Conservation (phyloP, 106 monocot species). For the Xerophyta viscosa region DNA sequence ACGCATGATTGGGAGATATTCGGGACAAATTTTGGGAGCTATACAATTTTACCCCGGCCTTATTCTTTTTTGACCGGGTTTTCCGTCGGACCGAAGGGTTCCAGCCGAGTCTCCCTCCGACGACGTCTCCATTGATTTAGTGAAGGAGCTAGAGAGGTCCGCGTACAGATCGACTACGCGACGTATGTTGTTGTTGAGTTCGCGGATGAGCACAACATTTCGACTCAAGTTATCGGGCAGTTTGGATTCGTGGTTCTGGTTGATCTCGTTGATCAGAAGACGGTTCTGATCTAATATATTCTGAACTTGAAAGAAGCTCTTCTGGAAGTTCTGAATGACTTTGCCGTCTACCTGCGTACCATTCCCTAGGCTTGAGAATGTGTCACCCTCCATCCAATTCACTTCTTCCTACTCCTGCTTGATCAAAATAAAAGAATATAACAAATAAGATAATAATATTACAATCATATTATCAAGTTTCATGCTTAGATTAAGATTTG, state of each 20-base stretch:
- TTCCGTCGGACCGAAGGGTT: slow-evolving; percentile 32
- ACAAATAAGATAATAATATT: no score
- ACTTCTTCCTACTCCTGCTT: no score
- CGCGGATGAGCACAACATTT: slow-evolving; percentile 30
- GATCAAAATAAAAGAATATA: no score
- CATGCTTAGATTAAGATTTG: not conserved
- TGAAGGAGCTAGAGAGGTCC: slow-evolving; percentile 35
- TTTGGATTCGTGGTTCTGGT: slow-evolving; percentile 50
- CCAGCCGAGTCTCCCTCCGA: slow-evolving; percentile 27
- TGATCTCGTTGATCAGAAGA: slow-evolving; percentile 55
- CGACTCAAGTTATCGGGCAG: slow-evolving; percentile 34
- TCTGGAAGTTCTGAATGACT: slow-evolving; percentile 44
- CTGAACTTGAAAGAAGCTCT: slow-evolving; percentile 55
- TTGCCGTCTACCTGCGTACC: slow-evolving; percentile 32
- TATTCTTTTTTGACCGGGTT: slow-evolving; percentile 31
- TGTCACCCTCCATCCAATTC: slow-evolving; percentile 41
- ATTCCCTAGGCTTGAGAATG: slow-evolving; percentile 28
- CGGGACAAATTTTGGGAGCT: no score
- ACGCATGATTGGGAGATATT: no score
- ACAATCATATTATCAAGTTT: no score
- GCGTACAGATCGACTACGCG: slow-evolving; percentile 41
- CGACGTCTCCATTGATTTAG: slow-evolving; percentile 16
- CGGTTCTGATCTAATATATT: slow-evolving; percentile 53
- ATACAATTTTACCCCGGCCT: slow-evolving; percentile 18
- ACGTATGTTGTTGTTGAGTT: slow-evolving; percentile 60